These are phyloP conservation scores for Globisporangium nunn DNA, from an alignment of 352 stramenopile species.

Conservation along the genomic window DNA sequence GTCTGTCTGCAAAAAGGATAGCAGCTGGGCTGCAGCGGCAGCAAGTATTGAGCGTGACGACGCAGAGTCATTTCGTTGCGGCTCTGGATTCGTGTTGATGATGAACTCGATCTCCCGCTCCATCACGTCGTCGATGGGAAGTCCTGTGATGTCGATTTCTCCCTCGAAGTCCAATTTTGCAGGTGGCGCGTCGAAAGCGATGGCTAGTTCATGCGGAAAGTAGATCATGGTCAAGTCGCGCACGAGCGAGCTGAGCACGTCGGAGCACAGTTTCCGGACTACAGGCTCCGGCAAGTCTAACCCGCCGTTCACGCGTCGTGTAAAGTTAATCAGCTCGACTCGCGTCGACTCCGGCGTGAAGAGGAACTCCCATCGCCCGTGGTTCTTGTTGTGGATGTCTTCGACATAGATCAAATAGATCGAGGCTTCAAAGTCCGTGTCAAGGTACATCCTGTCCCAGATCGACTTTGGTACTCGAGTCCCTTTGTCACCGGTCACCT, in stretches of 20 bases:
- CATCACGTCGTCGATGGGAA: slow-evolving; percentile 54
- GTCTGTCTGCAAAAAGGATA: slow-evolving; percentile 29
- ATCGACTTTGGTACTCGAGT: slow-evolving; percentile 72
- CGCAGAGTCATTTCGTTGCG: slow-evolving; percentile 1
- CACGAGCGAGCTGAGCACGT: slow-evolving; percentile 58
- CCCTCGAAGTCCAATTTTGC: slow-evolving; percentile 55
- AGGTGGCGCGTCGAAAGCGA: slow-evolving; percentile 45
- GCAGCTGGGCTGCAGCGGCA: slow-evolving; percentile 31
- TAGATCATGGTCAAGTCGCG: slow-evolving; percentile 54
- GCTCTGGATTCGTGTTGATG: slow-evolving; percentile 2
- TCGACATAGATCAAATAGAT: slow-evolving; percentile 65
- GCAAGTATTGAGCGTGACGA: slow-evolving; percentile 14
- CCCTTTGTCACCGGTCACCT: slow-evolving; percentile 67
- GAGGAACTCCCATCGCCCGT: slow-evolving; percentile 61
- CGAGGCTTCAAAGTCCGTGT: slow-evolving; percentile 54
- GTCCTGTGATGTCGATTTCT: slow-evolving; percentile 39
- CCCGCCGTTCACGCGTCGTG: slow-evolving; percentile 50
- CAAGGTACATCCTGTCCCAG: slow-evolving; percentile 74
- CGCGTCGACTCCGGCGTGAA: slow-evolving; percentile 41
- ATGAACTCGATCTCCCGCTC: slow-evolving; percentile 34
- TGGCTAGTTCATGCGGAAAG: slow-evolving; percentile 55
- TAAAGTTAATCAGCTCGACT: slow-evolving; percentile 67
- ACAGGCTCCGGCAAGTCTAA: slow-evolving; percentile 64
- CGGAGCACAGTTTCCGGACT: slow-evolving; percentile 59
- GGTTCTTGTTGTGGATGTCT: slow-evolving; percentile 24